Percentiles rank a stretch among this genome's conserved stretches.
Conservation (phyloP, 257 asterid species). For the Ballota nigra region DNA sequence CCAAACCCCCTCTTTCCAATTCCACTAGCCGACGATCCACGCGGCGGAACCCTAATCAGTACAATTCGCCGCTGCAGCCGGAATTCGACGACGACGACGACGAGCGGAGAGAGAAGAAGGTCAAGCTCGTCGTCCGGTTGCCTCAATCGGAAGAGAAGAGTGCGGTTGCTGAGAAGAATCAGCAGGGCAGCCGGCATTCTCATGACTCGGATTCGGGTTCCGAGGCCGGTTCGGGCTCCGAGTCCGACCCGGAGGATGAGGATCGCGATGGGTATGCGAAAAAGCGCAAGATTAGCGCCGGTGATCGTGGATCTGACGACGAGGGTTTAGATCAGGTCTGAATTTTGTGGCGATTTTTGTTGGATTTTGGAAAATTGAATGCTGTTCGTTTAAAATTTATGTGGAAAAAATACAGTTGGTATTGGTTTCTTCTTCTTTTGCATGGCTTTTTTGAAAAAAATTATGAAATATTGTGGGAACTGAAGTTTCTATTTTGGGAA, state of each 20-base stretch:
- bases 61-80: slow-evolving; percentile 35
- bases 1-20: slow-evolving; percentile 30
- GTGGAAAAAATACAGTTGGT: slow-evolving; percentile 5
- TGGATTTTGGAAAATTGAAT: slow-evolving; percentile 4
- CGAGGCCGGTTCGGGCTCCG: slow-evolving; percentile 41
- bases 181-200: slow-evolving; percentile 35
- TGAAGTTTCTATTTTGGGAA: slow-evolving; percentile 44
- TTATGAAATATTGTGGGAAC: slow-evolving; percentile 9
- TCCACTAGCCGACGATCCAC: slow-evolving; percentile 53
- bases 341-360: slow-evolving; percentile 6
- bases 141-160: slow-evolving; percentile 50
- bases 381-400: neutral
- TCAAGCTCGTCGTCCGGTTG: slow-evolving; percentile 77
- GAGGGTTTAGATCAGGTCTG: slow-evolving; percentile 57
- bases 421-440: neutral
- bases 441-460: slow-evolving; percentile 19
- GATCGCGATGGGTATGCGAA: slow-evolving; percentile 40
- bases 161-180: slow-evolving; percentile 19
- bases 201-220: slow-evolving; percentile 52
- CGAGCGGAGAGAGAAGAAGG: slow-evolving; percentile 84
- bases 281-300: slow-evolving; percentile 54
- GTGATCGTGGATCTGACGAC: slow-evolving; percentile 71
- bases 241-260: slow-evolving; percentile 41
- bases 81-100: slow-evolving; percentile 67
- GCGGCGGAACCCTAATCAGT: slow-evolving; percentile 52